phyloP scores from a whole-genome alignment of 768 basidiomycete species.

The Suillus bovinus region DNA sequence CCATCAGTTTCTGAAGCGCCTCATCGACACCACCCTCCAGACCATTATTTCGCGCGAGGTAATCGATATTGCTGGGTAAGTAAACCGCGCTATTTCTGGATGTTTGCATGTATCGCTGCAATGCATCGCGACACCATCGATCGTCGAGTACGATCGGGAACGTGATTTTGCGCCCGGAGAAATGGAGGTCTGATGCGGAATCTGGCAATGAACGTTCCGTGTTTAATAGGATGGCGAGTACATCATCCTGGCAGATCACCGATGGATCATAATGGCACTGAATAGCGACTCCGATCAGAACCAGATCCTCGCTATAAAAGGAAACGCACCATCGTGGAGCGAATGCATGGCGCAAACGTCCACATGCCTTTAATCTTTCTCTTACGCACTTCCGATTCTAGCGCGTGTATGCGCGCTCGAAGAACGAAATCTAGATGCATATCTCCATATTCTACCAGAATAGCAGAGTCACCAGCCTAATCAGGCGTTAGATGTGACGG shows the following conservation, averaged over 20 bases:
- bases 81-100: constrained; percentile 61
- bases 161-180: constrained; percentile 53
- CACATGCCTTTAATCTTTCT: constrained; percentile 37
- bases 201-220: constrained; percentile 41
- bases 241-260: constrained; percentile 39
- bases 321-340: constrained; percentile 53
- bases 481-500: neutral
- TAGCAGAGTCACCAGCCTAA: constrained; percentile 63
- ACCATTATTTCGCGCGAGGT: constrained; percentile 64
- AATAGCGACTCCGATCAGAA: neutral
- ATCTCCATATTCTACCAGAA: constrained; percentile 62
- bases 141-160: constrained; percentile 69
- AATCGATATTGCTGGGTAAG: constrained; percentile 67
- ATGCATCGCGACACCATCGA: constrained; percentile 53
- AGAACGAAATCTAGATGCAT: constrained; percentile 50
- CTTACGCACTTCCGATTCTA: constrained; percentile 42
- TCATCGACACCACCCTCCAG: constrained; percentile 44
- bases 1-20: constrained; percentile 45
- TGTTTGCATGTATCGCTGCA: constrained; percentile 56
- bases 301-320: neutral
- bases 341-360: constrained; percentile 52
- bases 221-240: constrained; percentile 43
- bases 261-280: constrained; percentile 53
- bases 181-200: constrained; percentile 40
- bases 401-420: constrained; percentile 59